phyloP scores from a whole-genome alignment of 805 yeast genomes.

The Debaryomyces castellii region DNA sequence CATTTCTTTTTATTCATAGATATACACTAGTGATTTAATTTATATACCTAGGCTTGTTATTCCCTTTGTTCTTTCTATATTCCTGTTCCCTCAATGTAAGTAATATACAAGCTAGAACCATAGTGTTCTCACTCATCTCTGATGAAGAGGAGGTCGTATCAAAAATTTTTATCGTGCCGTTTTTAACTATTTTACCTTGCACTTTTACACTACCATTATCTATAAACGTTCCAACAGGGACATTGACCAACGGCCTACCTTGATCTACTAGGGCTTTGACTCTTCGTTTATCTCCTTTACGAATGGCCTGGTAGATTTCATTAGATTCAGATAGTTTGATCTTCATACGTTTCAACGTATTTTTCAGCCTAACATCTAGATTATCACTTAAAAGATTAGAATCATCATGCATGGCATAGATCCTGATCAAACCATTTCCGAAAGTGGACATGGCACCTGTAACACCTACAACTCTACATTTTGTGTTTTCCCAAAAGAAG shows the following conservation, averaged over 20 bases:
- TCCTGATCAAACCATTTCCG: conserved; percentile 28
- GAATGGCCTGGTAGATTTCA: conserved; percentile 18
- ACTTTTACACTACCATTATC: conserved; percentile 24
- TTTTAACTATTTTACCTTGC: conserved; percentile 16
- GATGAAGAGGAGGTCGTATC: conserved; percentile 7
- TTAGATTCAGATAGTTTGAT: conserved; percentile 12
- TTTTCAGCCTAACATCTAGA: conserved; percentile 9
- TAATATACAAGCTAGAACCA: conserved; percentile 22
- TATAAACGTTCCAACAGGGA: conserved; percentile 31
- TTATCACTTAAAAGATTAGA: conserved; percentile 22
- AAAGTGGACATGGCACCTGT: conserved; percentile 35
- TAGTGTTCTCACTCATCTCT: conserved; percentile 16
- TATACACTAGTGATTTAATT: neutral
- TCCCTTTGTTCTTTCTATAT: conserved; percentile 31
- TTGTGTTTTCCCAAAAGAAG: conserved; percentile 23
- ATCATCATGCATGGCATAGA: conserved; percentile 17
- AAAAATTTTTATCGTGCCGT: conserved; percentile 23
- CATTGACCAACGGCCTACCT: conserved; percentile 16
- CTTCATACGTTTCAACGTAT: conserved; percentile 9
- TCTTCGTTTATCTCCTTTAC: conserved; percentile 16
- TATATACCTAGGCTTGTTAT: conserved; percentile 20
- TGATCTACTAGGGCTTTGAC: conserved; percentile 18
- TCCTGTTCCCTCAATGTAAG: conserved; percentile 34
- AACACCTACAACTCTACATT: conserved; percentile 29
- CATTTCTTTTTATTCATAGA: neutral